Conservation (phyloP, 116 monocot species). For the Papilionanthe hybrid region DNA sequence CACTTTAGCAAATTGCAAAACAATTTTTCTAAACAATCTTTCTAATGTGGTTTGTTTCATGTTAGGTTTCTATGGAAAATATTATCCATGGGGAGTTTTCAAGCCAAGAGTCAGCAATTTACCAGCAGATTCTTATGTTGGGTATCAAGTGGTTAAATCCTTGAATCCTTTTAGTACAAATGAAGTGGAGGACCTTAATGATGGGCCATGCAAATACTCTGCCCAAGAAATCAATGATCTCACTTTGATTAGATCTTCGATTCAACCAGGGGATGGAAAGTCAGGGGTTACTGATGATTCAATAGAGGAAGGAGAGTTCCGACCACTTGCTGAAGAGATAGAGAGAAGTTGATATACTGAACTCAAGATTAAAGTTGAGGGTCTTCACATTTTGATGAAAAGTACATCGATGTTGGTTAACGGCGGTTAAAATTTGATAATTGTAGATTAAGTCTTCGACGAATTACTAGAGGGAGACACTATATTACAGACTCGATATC, state of each 20-base stretch:
- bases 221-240: neutral
- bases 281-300: neutral
- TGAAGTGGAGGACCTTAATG: neutral
- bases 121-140: neutral
- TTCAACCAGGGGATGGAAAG: neutral
- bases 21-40: neutral
- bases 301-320: neutral
- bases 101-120: constrained; percentile 8
- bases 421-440: neutral
- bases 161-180: neutral
- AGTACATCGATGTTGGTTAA: neutral
- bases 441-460: neutral
- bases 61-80: neutral
- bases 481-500: neutral
- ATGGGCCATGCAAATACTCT: neutral
- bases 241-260: neutral
- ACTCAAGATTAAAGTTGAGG: neutral
- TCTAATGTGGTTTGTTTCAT: neutral
- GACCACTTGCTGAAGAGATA: neutral
- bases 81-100: constrained; percentile 11
- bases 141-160: neutral
- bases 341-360: neutral
- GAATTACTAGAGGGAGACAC: neutral
- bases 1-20: neutral
- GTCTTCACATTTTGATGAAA: neutral